Base-by-base conservation (phyloP, 352 stramenopile genomes). In the Phytophthora syringae region DNA sequence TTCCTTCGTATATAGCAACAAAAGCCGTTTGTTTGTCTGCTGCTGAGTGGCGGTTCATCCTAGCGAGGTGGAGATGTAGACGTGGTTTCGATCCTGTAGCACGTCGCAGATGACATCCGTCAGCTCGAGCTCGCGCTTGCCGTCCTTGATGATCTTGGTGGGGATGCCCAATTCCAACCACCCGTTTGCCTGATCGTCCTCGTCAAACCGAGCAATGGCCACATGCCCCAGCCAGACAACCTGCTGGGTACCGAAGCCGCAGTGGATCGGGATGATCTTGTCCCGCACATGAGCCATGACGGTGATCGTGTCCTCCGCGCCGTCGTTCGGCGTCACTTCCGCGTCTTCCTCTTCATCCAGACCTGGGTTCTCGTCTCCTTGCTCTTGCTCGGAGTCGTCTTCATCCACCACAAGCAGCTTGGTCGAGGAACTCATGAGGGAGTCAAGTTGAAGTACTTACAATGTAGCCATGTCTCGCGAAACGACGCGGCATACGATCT, bases 191-290 rank as follows among this genome's bases (percentile, higher is more conserved):
- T 60, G 60, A 2, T 34, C 43, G 20, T 81, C 72, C 16, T 90
- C 82, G 37, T 86, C 83, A 64, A 83, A 92, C 5, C 81, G 71
- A 42, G 85, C 85, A 64, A 93, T 88, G 20, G 76, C 83, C 25
- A 93, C 83, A 47, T 91, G 68, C 24, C 79, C 85, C 16, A 93
- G 63, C 85, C 85, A 93, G 24, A 82, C 32, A 18, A 93, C 75
- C 49, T 89, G 80, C 60, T 93, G 85, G 25, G 81, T 92, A 32
- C 82, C 83, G 18, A 89, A 89, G 39, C 85, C 83, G 47, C 82
- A 92, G 68, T 79, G 74, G 21, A 92, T 70, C 1, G 80, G 72
- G 53, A 93, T 88, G 60, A 90, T 80, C 67, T 90, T 89, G 62
- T 93, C 83, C 5, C 68, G 63, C 20, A 92, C 71, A 57, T 90